These are phyloP conservation scores for Lunasporangiospora selenospora DNA, from an alignment of 192 early-diverging fungal species.

Conservation along the genomic window DNA sequence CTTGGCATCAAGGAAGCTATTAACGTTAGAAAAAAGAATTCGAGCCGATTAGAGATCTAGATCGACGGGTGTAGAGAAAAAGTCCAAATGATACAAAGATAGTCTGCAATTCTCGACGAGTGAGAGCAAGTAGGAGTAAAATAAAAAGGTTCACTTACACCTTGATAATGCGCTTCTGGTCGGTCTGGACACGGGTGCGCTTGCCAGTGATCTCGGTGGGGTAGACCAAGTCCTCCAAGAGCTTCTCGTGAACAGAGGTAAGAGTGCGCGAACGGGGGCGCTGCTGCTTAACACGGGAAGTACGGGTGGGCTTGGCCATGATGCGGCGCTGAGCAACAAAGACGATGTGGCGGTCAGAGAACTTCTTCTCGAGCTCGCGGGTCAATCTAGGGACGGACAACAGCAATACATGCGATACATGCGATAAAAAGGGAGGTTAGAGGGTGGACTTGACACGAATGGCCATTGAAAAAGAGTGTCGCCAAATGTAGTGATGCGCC, in stretches of 20 bases:
- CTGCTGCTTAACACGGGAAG: slow-evolving; percentile 82
- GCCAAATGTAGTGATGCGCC: too few relatives aligned
- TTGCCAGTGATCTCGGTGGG: slow-evolving; percentile 97
- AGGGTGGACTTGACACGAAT: too few relatives aligned
- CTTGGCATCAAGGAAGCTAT: slow-evolving; percentile 94
- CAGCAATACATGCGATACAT: background rate
- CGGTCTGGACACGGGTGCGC: slow-evolving; percentile 90
- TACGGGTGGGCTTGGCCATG: slow-evolving; percentile 84
- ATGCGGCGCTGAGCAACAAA: slow-evolving; percentile 89
- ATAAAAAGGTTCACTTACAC: slow-evolving; percentile 68
- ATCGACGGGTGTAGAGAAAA: too few relatives aligned
- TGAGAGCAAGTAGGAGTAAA: too few relatives aligned
- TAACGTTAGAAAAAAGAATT: background rate
- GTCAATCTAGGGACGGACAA: slow-evolving; percentile 67
- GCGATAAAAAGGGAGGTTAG: background rate
- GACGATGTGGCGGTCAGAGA: slow-evolving; percentile 98
- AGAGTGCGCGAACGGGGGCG: slow-evolving; percentile 93
- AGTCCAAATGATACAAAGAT: too few relatives aligned
- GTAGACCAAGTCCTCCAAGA: slow-evolving; percentile 94
- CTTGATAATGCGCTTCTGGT: slow-evolving; percentile 90
- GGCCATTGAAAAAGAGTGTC: too few relatives aligned
- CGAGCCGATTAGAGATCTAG: too few relatives aligned
- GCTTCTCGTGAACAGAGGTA: slow-evolving; percentile 90
- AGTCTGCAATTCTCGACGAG: too few relatives aligned
- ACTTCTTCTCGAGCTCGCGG: slow-evolving; percentile 99